Evolutionary conservation across 2,329 filamentous ascomycete genomes (phyloP).

Genomic region (Xylaria multiplex): DNA sequence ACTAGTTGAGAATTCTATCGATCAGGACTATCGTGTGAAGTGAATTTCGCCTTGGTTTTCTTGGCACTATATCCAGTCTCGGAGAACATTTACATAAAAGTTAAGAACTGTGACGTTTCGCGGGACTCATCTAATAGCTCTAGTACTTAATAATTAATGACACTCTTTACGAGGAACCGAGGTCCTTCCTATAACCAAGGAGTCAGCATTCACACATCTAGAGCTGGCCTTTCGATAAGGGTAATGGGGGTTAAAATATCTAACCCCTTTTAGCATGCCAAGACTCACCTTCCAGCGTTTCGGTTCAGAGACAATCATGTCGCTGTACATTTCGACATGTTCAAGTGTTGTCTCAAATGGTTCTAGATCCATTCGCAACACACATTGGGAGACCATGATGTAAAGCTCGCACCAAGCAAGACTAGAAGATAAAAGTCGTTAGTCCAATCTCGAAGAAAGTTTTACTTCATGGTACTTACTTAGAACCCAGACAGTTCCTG

Average conservation of each 20-base stretch:
- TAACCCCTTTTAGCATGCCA: not conserved
- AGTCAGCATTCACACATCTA: not conserved
- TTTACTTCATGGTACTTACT: constrained; percentile 9
- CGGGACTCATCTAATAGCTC: not conserved
- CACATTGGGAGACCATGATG: constrained; percentile 13
- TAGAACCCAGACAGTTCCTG: constrained; percentile 7
- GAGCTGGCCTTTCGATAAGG: not conserved
- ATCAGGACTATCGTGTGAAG: too few species aligned
- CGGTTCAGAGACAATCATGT: constrained; percentile 19
- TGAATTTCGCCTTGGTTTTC: too few species aligned
- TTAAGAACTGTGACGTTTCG: too few species aligned
- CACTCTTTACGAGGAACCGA: constrained; percentile 8
- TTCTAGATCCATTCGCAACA: constrained; percentile 9
- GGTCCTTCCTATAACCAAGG: not conserved
- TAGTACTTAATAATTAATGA: not conserved
- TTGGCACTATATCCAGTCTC: too few species aligned
- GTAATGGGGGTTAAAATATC: not conserved
- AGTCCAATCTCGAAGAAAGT: not conserved
- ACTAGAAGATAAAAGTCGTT: not conserved
- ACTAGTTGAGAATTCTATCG: too few species aligned
- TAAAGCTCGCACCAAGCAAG: constrained; percentile 17
- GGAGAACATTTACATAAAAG: too few species aligned
- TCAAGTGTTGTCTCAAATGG: constrained; percentile 2
- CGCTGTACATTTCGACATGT: constrained; percentile 5
- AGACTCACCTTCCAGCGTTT: constrained; percentile 11